Percentiles rank a stretch among this genome's conserved stretches.
Conservation (phyloP, 2,329 filamentous ascomycete species). For the Hypoxylon sp. region DNA sequence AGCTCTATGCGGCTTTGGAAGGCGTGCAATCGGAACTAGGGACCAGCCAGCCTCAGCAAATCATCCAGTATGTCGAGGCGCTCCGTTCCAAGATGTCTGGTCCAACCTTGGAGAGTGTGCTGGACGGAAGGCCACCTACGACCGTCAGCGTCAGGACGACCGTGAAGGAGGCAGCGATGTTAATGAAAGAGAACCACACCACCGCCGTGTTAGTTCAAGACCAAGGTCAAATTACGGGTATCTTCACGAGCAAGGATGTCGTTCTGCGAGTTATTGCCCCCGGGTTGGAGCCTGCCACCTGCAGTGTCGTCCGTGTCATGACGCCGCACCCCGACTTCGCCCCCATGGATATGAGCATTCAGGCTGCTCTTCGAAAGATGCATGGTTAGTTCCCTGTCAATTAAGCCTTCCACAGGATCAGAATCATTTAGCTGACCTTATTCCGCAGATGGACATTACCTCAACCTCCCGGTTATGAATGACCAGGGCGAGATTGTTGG, state of each 20-base stretch:
- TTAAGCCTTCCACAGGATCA: constrained; percentile 21
- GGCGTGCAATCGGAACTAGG: constrained; percentile 98
- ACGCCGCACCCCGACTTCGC: constrained; percentile 99
- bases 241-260: constrained; percentile 99
- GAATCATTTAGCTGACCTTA: constrained; percentile 33
- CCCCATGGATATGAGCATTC: constrained; percentile 98
- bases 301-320: constrained; percentile 99
- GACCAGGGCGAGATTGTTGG: constrained; percentile 96
- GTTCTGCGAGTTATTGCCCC: constrained; percentile 98
- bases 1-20: constrained; percentile 96
- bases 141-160: constrained; percentile 97
- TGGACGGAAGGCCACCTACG: constrained; percentile 91
- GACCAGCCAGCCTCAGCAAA: constrained; percentile 95
- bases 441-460: constrained; percentile 88
- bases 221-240: constrained; percentile 96
- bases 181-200: constrained; percentile 99
- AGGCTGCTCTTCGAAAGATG: constrained; percentile 98
- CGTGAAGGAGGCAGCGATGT: constrained; percentile 91
- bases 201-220: constrained; percentile 97
- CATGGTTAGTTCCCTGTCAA: constrained; percentile 76
- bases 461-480: constrained; percentile 99
- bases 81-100: constrained; percentile 97
- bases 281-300: constrained; percentile 91
- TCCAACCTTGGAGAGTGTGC: constrained; percentile 92
- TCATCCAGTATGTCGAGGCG: constrained; percentile 98